Conservation (phyloP, 352 stramenopile species). For the Blastocystis hominis region DNA sequence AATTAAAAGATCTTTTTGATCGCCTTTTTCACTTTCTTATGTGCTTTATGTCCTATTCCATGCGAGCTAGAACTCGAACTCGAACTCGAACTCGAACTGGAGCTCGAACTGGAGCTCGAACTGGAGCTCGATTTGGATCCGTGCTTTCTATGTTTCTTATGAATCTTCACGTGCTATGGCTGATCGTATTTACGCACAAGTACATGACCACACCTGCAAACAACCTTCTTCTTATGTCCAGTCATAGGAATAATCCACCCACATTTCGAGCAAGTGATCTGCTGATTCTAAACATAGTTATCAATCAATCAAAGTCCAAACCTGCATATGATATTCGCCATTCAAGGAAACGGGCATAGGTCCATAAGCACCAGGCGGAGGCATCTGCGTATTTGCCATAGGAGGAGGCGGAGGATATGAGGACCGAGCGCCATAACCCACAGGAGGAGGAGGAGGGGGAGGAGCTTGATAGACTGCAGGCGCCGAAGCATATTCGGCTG, state of each 20-base stretch:
- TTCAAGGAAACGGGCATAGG: not conserved
- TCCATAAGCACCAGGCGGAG: not conserved
- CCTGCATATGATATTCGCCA: not conserved
- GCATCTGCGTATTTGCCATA: not conserved
- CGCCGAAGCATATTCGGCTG: not conserved
- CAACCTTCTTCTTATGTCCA: not conserved
- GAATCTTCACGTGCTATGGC: not conserved
- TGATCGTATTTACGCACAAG: not conserved
- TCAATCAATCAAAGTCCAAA: not conserved
- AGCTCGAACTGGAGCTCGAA: conserved; percentile 3
- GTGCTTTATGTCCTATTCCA: not conserved
- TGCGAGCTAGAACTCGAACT: not conserved
- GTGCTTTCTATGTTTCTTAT: not conserved
- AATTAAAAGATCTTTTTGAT: not conserved
- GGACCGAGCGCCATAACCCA: not conserved
- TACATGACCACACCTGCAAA: conserved; percentile 32
- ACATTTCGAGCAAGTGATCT: not conserved
- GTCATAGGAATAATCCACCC: not conserved
- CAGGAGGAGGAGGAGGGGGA: not conserved
- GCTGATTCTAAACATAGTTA: not conserved
- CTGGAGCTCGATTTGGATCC: not conserved
- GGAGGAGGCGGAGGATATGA: not conserved
- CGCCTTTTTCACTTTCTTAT: conserved; percentile 3
- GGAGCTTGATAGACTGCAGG: not conserved
- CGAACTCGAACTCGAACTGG: conserved; percentile 47